phyloP scores from a whole-genome alignment of 129 eudicot genomes.

The Solidago caesia region DNA sequence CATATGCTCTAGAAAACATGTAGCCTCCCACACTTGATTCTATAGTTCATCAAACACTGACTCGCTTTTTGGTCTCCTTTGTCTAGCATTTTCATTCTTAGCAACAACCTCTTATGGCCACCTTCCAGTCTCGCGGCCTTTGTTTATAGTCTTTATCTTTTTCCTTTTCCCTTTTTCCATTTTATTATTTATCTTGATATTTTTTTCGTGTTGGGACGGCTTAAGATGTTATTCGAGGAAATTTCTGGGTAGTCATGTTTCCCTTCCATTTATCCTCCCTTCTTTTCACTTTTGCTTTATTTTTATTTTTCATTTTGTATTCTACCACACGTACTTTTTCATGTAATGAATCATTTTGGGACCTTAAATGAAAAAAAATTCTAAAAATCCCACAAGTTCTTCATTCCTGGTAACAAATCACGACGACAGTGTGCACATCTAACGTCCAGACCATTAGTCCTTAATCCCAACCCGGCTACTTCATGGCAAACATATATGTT shows the following conservation, averaged over 20 bases:
- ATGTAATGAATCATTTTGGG: background rate
- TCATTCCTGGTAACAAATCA: background rate
- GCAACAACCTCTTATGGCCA: no score
- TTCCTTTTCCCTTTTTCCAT: no score
- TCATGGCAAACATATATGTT: background rate
- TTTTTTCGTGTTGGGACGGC: no score
- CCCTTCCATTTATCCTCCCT: background rate
- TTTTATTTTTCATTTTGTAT: background rate
- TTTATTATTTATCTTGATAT: no score
- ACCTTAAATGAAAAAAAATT: background rate
- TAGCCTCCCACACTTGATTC: no score
- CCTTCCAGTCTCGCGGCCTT: no score
- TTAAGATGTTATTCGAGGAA: no score
- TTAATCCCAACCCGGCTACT: background rate
- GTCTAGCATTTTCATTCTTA: no score
- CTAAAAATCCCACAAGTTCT: background rate
- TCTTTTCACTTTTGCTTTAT: conserved; percentile 3
- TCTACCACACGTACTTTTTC: background rate
- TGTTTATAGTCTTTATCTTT: no score
- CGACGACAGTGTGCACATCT: background rate
- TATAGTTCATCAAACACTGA: no score
- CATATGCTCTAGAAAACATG: no score
- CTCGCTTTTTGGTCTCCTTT: no score
- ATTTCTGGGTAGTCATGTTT: background rate
- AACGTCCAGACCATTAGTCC: background rate